Base-by-base conservation (phyloP, 805 yeast species). In the Candida maris region DNA sequence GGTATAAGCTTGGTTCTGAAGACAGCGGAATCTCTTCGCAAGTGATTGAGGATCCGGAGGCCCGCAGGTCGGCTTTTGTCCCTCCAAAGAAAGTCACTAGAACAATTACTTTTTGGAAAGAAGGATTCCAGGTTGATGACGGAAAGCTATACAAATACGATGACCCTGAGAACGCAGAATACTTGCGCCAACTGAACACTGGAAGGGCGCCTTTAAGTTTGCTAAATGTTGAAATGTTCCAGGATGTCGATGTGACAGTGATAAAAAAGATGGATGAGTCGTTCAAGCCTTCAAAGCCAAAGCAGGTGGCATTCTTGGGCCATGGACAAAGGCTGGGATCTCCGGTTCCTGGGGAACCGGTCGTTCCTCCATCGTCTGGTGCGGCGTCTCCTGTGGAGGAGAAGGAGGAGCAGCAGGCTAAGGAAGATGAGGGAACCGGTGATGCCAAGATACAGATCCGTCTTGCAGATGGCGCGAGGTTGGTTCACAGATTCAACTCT, bases 111-210 rank as follows among this genome's bases (percentile, higher is more conserved):
- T 91, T 93, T 59, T 93, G 98, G 98, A 82, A 79, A 49, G 91
- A 93, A 53, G 98, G 98, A 2, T 93, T 93, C 63, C 86, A 87
- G 44, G 88, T 93, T 18, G 97, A 93, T 21, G 96, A 89, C 32
- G 97, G 97, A 2, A 76, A 77, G 17, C 70, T 93, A 38, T 81
- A 75, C 58, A 70, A 93, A 40, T 93, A 88, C 58, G 96, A 91
- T 53, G 97, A 93, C 58, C 96, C 96, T 5, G 78, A 74, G n/a
- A 93, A 91, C 57, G 80, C 80, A 32, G 74, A 71, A 29, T 83
- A 85, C 46, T 68, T 93, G 51, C 73, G 79, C 45, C 93, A 89
- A 48, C 72, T 93, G 61, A 84, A 85, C 54, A 73, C 79, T 38
- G 98, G 98, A 7, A 72, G 94, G 40, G 98, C 96, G 1, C 98